A percentile compares a stretch with the other conserved stretches of the same genome.
These are phyloP conservation scores for Strigomonas culicis DNA, from an alignment of 208 protist species.

Conservation along the genomic window DNA sequence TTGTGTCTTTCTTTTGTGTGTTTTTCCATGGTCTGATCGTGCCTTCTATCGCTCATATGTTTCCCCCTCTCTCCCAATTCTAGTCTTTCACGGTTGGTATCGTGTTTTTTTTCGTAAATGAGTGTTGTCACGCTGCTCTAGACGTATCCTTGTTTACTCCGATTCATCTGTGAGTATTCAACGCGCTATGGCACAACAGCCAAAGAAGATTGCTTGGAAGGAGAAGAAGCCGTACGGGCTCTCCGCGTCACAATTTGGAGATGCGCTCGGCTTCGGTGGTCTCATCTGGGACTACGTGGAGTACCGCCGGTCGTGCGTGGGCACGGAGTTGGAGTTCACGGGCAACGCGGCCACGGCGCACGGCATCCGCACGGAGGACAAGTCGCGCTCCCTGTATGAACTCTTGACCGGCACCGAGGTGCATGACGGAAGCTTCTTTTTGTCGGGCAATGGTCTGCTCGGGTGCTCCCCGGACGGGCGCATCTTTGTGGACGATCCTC, in stretches of 20 bases:
- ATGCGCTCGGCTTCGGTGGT: slow-evolving; percentile 77
- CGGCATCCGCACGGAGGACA: slow-evolving; percentile 78
- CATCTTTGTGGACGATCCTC: slow-evolving; percentile 40
- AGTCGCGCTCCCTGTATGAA: slow-evolving; percentile 81
- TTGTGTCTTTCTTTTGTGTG: not conserved
- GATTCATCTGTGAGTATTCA: not conserved
- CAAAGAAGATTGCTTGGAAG: slow-evolving; percentile 61
- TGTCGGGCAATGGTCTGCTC: slow-evolving; percentile 48
- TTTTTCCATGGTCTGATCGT: not conserved
- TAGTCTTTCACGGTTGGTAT: too few relatives aligned
- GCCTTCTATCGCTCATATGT: not conserved
- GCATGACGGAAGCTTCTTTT: slow-evolving; percentile 79
- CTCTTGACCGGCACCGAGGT: slow-evolving; percentile 64
- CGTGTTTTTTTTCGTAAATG: too few relatives aligned
- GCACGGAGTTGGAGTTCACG: slow-evolving; percentile 74
- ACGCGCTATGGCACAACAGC: slow-evolving; percentile 65
- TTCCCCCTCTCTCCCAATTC: too few relatives aligned
- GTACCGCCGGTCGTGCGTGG: slow-evolving; percentile 69
- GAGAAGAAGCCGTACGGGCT: slow-evolving; percentile 46
- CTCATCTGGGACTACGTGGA: slow-evolving; percentile 78
- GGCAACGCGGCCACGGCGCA: slow-evolving; percentile 77
- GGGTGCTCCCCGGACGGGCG: slow-evolving; percentile 84
- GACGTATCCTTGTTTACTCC: slow-evolving; percentile 1
- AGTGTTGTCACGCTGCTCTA: too few relatives aligned
- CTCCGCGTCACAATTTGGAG: slow-evolving; percentile 86